These are phyloP conservation scores for Raffaelea albimanens DNA, from an alignment of 2,329 filamentous ascomycete species.

Conservation along the genomic window DNA sequence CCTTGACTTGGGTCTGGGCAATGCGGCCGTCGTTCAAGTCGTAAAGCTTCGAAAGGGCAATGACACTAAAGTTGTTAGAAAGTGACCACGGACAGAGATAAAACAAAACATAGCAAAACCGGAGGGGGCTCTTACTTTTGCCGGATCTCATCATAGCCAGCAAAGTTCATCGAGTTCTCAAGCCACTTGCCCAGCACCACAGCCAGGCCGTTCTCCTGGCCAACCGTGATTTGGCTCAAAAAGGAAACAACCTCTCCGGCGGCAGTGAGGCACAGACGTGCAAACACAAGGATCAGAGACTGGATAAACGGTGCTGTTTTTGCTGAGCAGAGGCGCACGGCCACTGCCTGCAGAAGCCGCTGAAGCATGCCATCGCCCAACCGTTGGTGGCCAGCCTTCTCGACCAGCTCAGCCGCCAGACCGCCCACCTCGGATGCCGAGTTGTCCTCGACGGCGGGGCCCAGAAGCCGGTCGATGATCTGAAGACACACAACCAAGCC, in stretches of 20 bases:
- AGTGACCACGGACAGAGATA: constrained; percentile 12
- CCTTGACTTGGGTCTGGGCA: constrained; percentile 73
- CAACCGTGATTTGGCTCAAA: constrained; percentile 73
- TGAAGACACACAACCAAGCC: constrained; percentile 83
- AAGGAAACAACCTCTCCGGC: constrained; percentile 89
- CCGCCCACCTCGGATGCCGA: constrained; percentile 94
- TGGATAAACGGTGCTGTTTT: constrained; percentile 87
- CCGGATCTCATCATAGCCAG: constrained; percentile 94
- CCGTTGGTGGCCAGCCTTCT: constrained; percentile 85
- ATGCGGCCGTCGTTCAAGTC: constrained; percentile 75
- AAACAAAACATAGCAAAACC: constrained; percentile 13
- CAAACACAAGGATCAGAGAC: constrained; percentile 90
- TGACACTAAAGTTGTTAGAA: constrained; percentile 50
- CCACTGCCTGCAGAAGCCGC: constrained; percentile 82
- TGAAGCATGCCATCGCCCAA: constrained; percentile 76
- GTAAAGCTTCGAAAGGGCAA: constrained; percentile 86
- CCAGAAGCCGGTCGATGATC: constrained; percentile 85
- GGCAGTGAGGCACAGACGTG: constrained; percentile 74
- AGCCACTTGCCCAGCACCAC: constrained; percentile 93
- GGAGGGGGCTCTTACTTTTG: constrained; percentile 60
- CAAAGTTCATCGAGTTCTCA: constrained; percentile 93
- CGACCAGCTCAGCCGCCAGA: constrained; percentile 86
- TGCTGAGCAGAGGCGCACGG: constrained; percentile 71
- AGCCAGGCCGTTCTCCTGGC: constrained; percentile 70
- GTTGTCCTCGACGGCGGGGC: constrained; percentile 78